Conservation (phyloP, 441 rosid species). For the Pelargonium cotyledonis region DNA sequence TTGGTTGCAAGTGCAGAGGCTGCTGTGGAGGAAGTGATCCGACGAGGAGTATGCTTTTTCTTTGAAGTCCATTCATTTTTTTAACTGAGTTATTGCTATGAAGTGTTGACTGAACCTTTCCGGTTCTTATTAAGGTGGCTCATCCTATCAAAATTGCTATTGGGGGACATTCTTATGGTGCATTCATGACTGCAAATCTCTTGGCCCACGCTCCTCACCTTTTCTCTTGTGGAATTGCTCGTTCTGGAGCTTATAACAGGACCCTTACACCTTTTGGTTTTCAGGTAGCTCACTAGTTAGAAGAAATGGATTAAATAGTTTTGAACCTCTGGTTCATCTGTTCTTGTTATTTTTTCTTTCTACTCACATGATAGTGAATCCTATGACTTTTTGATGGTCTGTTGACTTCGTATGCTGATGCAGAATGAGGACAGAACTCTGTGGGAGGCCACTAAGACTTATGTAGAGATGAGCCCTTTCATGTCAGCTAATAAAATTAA, state of each 20-base stretch:
- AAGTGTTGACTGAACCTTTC: constrained; percentile 16
- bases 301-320: too few species aligned
- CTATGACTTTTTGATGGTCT: constrained; percentile 7
- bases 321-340: too few species aligned
- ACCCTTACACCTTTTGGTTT: constrained; percentile 97
- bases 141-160: constrained; percentile 77
- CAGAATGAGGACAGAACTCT: constrained; percentile 95
- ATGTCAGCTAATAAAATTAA: constrained; percentile 89
- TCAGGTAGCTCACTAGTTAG: constrained; percentile 46
- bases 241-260: constrained; percentile 97
- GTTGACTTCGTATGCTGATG: constrained; percentile 13
- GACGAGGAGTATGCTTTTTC: constrained; percentile 61
- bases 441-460: constrained; percentile 80
- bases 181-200: constrained; percentile 96
- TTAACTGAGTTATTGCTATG: background rate
- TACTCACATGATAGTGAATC: background rate
- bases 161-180: constrained; percentile 98
- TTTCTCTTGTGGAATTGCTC: constrained; percentile 89
- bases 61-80: background rate
- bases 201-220: constrained; percentile 97
- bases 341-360: background rate
- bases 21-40: constrained; percentile 90
- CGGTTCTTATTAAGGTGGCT: constrained; percentile 55
- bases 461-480: constrained; percentile 95
- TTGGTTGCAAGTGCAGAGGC: constrained; percentile 94